phyloP scores from a whole-genome alignment of 352 stramenopile species.

The Phytophthora europaea region DNA sequence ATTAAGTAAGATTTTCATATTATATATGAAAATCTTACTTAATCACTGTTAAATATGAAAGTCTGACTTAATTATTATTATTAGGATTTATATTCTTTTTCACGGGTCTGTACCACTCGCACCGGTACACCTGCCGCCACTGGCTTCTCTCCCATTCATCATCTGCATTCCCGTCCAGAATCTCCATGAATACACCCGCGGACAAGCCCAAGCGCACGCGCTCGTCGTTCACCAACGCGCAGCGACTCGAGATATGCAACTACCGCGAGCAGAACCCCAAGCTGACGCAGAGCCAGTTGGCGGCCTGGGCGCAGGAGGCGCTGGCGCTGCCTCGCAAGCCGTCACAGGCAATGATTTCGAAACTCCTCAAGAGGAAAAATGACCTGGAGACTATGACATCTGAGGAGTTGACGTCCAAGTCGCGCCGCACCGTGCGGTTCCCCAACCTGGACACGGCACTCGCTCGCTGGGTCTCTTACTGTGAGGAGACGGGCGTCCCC shows the following conservation, averaged over 20 bases:
- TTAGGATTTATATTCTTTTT: background rate
- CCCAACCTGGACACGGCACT: constrained; percentile 36
- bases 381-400: constrained; percentile 35
- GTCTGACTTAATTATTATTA: too few species aligned
- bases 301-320: constrained; percentile 31
- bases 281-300: constrained; percentile 35
- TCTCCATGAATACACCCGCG: constrained; percentile 8
- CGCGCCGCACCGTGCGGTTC: constrained; percentile 32
- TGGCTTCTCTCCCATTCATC: constrained; percentile 3
- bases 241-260: constrained; percentile 39
- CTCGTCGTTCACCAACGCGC: constrained; percentile 41
- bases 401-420: constrained; percentile 39
- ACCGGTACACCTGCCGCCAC: background rate
- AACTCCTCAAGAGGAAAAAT: constrained; percentile 42
- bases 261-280: constrained; percentile 33
- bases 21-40: too few species aligned
- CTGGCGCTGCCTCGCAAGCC: constrained; percentile 35
- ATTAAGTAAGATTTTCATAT: too few species aligned
- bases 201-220: constrained; percentile 15
- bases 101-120: background rate
- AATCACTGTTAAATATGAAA: too few species aligned
- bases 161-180: background rate
- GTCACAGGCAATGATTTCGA: constrained; percentile 47
- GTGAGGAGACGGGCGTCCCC: constrained; percentile 32
- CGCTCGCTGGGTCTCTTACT: constrained; percentile 39